Evolutionary conservation across 305 asterid genomes (phyloP).

Genomic region (Fraxinus ornus): DNA sequence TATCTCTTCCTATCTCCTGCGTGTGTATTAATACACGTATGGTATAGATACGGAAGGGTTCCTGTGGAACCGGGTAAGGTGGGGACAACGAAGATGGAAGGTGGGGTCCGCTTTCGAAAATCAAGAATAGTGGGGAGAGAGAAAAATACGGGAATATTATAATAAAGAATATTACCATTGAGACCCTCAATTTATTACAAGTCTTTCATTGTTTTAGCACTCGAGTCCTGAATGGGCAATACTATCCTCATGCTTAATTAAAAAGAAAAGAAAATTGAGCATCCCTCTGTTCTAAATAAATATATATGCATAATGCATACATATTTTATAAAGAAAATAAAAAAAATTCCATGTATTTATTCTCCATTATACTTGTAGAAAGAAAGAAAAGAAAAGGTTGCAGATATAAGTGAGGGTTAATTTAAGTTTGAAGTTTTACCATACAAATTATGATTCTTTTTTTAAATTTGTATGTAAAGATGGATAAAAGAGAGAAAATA

Average conservation of each 20-base stretch:
- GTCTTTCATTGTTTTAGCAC: not conserved
- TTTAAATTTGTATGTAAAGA: too few species aligned
- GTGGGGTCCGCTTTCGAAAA: not conserved
- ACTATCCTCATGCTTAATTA: not conserved
- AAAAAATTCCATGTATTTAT: too few species aligned
- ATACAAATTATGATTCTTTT: not conserved
- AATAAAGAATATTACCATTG: not conserved
- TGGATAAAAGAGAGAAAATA: not conserved
- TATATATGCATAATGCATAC: too few species aligned
- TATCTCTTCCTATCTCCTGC: not conserved
- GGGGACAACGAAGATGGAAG: not conserved
- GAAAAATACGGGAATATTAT: not conserved
- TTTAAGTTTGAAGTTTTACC: not conserved
- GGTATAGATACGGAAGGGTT: not conserved
- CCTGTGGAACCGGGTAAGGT: not conserved
- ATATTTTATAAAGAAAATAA: too few species aligned
- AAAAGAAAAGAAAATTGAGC: not conserved
- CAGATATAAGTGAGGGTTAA: not conserved
- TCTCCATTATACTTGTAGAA: not conserved
- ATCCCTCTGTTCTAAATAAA: too few species aligned
- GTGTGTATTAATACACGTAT: not conserved
- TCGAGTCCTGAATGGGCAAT: not conserved
- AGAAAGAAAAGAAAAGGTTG: too few species aligned
- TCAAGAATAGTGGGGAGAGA: not conserved
- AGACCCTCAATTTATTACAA: not conserved